Evolutionary conservation across 768 basidiomycete genomes (phyloP).

Genomic region (Podaxis sp.): DNA sequence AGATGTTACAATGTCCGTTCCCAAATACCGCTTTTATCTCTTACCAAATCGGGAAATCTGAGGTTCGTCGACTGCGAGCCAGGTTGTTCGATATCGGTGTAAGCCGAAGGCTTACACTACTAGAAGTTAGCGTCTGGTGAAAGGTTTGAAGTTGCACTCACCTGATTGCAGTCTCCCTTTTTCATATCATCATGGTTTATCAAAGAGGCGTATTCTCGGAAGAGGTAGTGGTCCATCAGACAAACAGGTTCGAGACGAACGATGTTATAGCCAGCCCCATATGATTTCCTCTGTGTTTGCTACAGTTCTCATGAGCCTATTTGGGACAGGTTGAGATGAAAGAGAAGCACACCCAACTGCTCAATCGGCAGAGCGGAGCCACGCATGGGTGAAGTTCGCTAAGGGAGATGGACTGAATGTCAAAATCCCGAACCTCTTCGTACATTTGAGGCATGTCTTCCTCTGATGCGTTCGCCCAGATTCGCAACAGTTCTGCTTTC

Average conservation of each 20-base stretch:
- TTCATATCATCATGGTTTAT: not conserved
- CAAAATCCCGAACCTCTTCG: not conserved
- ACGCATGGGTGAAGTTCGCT: not conserved
- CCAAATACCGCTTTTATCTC: too few relatives aligned
- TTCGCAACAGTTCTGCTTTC: too few relatives aligned
- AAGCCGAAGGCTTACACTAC: not conserved
- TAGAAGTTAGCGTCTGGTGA: not conserved
- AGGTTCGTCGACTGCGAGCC: too few relatives aligned
- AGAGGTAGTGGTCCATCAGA: not conserved
- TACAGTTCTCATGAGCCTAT: not conserved
- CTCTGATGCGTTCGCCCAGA: not conserved
- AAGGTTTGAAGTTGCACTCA: not conserved
- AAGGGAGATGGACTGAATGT: not conserved
- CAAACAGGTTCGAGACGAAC: not conserved
- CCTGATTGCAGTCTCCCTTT: not conserved
- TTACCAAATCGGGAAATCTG: too few relatives aligned
- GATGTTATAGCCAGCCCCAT: not conserved
- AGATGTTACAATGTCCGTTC: too few relatives aligned
- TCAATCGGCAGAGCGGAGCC: not conserved
- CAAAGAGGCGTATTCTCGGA: not conserved
- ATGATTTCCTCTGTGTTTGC: not conserved
- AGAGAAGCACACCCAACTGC: not conserved
- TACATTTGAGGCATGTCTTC: not conserved
- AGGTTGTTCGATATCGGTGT: too few relatives aligned
- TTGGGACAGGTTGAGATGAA: not conserved